Evolutionary conservation across 2,329 filamentous ascomycete species (phyloP), one percentile per base, ranked within the genome.

Genomic region (Aspergillus clavatus): DNA sequence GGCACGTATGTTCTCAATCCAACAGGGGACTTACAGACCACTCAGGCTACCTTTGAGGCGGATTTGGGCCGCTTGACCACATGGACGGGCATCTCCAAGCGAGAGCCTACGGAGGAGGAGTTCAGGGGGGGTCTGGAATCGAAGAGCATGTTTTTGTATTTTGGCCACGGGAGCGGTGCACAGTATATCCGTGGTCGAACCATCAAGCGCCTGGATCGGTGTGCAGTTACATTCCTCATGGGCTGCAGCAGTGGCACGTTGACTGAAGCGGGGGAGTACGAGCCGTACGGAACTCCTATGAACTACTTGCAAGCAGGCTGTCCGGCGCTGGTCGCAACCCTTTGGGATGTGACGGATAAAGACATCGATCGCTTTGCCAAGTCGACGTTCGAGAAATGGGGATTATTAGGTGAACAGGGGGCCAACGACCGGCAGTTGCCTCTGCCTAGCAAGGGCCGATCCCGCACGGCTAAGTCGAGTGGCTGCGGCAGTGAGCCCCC

Each of bases 311-410:
- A 91, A 55, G 90, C 89, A 0, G 91, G 89, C 1, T 82, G 80
- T 56, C 89, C 89, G 3, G 89, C 91, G 0, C 81, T 97, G 7
- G 83, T 97, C 2, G 93, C 89, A 37, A 96, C 90, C 12, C 75
- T 98, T 28, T 98, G 93, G 93, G 93, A 98, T 67, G 93, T 98
- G 40, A 98, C 93, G 7, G 93, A 98, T 65, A 87, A 87, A 59
- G 93, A 98, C 66, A 95, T 96, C 65, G 94, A 98, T 71, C 86
- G 90, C 14, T 95, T 95, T 66, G 87, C 90, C 0, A 82, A 84
- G 26, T 76, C 79, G 21, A 74, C 86, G 2, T 86, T 95, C 63
- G 86, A 93, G 62, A 78, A 85, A 57, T 98, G 93, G 93, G 93
- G 93, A 0, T 66, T 98, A 5, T 72, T 86, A 57, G 56, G 66